Evolutionary conservation across 805 yeast species (phyloP).

Genomic region (Yamadazyma takamatsuzukensis): DNA sequence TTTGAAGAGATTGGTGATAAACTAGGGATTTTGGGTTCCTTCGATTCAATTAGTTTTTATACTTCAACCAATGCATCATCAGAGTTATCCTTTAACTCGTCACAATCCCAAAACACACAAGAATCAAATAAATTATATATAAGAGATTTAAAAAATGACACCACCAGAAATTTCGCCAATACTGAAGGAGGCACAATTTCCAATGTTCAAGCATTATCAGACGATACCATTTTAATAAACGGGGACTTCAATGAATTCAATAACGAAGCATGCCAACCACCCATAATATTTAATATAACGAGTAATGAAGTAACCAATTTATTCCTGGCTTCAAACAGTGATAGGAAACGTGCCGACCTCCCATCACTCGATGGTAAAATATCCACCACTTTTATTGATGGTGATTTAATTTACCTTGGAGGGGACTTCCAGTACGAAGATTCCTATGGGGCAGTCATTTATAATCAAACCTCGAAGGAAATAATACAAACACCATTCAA

Average conservation of each 20-base stretch:
- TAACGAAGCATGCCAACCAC: conserved; percentile 20
- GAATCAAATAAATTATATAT: conserved; percentile 17
- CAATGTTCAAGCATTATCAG: conserved; percentile 22
- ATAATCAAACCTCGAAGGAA: conserved; percentile 44
- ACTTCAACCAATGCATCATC: conserved; percentile 23
- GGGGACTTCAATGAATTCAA: conserved; percentile 38
- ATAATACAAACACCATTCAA: conserved; percentile 58
- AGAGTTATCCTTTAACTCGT: conserved; percentile 14
- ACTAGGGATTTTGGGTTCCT: conserved; percentile 30
- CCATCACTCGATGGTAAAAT: conserved; percentile 27
- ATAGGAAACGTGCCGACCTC: conserved; percentile 12
- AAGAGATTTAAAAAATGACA: conserved; percentile 17
- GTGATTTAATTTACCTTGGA: conserved; percentile 65
- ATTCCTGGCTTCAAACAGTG: conserved; percentile 9
- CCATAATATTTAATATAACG: conserved; percentile 33
- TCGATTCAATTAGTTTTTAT: conserved; percentile 26
- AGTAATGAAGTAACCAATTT: conserved; percentile 21
- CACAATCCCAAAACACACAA: conserved; percentile 1
- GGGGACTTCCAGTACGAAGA: conserved; percentile 62
- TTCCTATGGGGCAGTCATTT: conserved; percentile 60
- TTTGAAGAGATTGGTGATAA: conserved; percentile 23
- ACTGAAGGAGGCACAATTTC: conserved; percentile 29
- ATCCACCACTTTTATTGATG: conserved; percentile 35
- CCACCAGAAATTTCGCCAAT: conserved; percentile 21
- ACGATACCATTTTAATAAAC: conserved; percentile 26